Evolutionary conservation across 176 grass and related monocot genomes (phyloP).

Genomic region (Cymbopogon citratus): DNA sequence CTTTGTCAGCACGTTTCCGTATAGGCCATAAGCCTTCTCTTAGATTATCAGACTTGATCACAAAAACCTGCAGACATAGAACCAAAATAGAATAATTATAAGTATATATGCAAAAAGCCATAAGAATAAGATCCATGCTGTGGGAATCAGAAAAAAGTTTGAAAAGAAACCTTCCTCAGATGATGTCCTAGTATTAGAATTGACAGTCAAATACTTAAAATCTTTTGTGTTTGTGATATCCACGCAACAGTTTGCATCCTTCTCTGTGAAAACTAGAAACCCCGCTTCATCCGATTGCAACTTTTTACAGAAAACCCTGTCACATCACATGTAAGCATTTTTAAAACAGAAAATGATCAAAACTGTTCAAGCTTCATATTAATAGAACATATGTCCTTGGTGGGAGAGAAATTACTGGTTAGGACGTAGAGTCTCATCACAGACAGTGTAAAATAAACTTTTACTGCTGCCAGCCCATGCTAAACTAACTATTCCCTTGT

Average conservation of each 20-base stretch:
- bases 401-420: constrained; percentile 54
- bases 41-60: constrained; percentile 60
- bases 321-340: constrained; percentile 27
- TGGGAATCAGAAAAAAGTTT: background rate
- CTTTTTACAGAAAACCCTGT: constrained; percentile 75
- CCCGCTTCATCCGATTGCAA: constrained; percentile 45
- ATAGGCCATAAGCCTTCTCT: constrained; percentile 64
- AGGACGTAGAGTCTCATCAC: constrained; percentile 76
- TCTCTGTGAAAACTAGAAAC: constrained; percentile 62
- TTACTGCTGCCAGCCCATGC: constrained; percentile 67
- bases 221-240: constrained; percentile 95
- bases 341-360: constrained; percentile 14
- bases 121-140: background rate
- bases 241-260: constrained; percentile 70
- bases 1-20: constrained; percentile 59
- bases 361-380: background rate
- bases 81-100: constrained; percentile 37
- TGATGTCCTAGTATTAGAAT: constrained; percentile 94
- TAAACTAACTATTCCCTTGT: constrained; percentile 79
- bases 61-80: constrained; percentile 69
- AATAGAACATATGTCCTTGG: constrained; percentile 6
- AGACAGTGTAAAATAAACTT: constrained; percentile 70
- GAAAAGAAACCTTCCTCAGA: constrained; percentile 86
- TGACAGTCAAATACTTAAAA: constrained; percentile 83
- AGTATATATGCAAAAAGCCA: constrained; percentile 13